Percentiles rank a stretch among this genome's conserved stretches.
These are phyloP conservation scores for Sphagnum tenellum DNA, from an alignment of 225 moss, liverwort and hornwort species.

Conservation along the genomic window DNA sequence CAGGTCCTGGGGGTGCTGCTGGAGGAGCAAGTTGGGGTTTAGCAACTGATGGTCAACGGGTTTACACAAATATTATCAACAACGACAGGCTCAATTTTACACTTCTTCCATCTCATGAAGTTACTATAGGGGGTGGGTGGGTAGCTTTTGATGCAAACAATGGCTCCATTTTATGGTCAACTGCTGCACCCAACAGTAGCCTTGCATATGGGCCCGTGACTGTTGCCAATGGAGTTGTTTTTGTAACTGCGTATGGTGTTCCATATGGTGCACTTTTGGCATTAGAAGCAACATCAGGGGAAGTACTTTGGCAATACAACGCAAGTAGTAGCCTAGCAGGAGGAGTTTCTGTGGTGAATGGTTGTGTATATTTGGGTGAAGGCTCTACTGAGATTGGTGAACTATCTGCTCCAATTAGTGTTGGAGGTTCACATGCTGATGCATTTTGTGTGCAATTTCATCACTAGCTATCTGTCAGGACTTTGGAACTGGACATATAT, in stretches of 20 bases:
- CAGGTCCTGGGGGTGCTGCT: constrained; percentile 11
- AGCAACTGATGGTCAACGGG: constrained; percentile 4
- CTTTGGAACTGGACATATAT: too few species aligned
- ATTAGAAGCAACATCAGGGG: constrained; percentile 1
- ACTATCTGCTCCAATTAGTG: too few species aligned
- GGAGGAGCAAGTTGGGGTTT: constrained; percentile 8
- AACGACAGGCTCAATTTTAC: neutral
- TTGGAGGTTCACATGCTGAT: too few species aligned
- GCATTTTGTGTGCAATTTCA: too few species aligned
- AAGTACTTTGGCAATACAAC: neutral
- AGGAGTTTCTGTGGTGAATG: neutral
- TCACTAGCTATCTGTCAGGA: too few species aligned
- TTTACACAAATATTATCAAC: constrained; percentile 13
- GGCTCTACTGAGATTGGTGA: neutral
- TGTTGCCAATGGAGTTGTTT: constrained; percentile 2
- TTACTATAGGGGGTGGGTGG: constrained; percentile 14
- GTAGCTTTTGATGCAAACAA: constrained; percentile 20
- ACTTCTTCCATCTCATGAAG: neutral
- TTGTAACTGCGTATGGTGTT: neutral
- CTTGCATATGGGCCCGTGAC: constrained; percentile 5
- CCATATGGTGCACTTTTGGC: constrained; percentile 2
- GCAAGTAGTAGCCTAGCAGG: neutral
- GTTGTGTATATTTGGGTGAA: constrained; percentile 1
- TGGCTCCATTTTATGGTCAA: constrained; percentile 13
- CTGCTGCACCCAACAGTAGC: constrained; percentile 3